phyloP scores from a whole-genome alignment of 495 filamentous ascomycete genomes.

The Thermochaetoides thermophila region DNA sequence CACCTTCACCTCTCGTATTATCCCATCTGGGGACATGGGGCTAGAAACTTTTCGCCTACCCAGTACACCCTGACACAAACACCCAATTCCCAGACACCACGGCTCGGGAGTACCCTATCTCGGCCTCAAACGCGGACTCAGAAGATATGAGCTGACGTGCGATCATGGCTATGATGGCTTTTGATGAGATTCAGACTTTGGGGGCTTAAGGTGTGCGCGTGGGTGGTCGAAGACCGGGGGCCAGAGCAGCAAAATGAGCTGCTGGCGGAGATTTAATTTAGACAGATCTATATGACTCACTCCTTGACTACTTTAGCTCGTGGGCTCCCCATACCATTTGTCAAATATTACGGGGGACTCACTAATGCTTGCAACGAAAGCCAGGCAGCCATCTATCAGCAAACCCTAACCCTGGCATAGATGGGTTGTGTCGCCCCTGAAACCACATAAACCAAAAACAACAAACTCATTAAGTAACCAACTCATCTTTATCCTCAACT shows the following conservation, averaged over 20 bases:
- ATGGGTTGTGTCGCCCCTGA: no score
- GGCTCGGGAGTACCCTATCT: conserved; percentile 30
- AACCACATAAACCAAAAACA: no score
- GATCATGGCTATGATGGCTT: conserved; percentile 3
- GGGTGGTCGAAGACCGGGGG: background rate
- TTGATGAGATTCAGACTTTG: background rate
- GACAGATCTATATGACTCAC: background rate
- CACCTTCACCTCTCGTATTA: no score
- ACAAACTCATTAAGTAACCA: no score
- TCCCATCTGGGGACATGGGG: no score
- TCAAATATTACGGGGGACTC: no score
- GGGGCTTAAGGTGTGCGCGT: background rate
- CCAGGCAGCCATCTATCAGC: no score
- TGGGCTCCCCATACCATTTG: background rate
- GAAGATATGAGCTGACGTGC: conserved; percentile 22
- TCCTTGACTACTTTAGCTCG: background rate
- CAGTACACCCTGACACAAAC: conserved; percentile 28
- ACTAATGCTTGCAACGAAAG: no score
- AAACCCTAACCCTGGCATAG: no score
- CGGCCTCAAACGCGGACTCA: conserved; percentile 23
- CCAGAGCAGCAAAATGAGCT: background rate
- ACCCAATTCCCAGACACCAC: conserved; percentile 22
- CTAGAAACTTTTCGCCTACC: no score
- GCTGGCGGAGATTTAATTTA: background rate
- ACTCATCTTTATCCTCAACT: no score